Percentiles rank a stretch among this genome's conserved stretches.
These are phyloP conservation scores for Neltuma alba DNA, from an alignment of 306 rosid species.

Conservation along the genomic window DNA sequence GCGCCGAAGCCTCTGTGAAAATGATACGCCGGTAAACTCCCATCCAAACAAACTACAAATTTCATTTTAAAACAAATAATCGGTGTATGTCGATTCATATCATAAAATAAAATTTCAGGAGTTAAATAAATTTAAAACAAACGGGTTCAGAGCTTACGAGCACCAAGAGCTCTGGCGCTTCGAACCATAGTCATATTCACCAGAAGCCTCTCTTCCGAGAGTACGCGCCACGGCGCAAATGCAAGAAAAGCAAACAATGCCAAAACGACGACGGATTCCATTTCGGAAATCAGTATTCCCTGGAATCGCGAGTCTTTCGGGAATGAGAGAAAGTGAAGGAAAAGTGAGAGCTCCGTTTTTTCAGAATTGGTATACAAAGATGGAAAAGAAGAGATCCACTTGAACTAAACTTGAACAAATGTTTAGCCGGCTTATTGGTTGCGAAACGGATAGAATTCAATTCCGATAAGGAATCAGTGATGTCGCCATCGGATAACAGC, in stretches of 20 bases:
- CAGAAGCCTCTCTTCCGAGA: conserved; percentile 46
- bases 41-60: conserved; percentile 84
- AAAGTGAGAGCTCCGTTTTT: conserved; percentile 1
- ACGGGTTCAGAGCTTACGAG: conserved; percentile 58
- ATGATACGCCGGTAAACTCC: conserved; percentile 95
- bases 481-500: conserved; percentile 1
- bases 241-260: conserved; percentile 35
- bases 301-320: conserved; percentile 26
- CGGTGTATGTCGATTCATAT: background rate
- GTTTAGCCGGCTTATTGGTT: conserved; percentile 24
- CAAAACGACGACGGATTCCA: conserved; percentile 37
- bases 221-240: conserved; percentile 41
- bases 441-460: conserved; percentile 30
- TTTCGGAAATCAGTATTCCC: conserved; percentile 1
- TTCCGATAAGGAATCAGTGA: background rate
- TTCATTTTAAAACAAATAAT: background rate
- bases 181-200: conserved; percentile 77
- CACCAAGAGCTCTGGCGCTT: conserved; percentile 60
- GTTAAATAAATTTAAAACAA: background rate
- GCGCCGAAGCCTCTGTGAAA: conserved; percentile 81
- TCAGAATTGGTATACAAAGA: background rate
- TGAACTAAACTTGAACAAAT: background rate
- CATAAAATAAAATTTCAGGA: background rate
- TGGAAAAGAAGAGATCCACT: background rate
- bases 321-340: conserved; percentile 16